Evolutionary conservation across 345 rosid species (phyloP).

Genomic region (Syzygium oleosum): DNA sequence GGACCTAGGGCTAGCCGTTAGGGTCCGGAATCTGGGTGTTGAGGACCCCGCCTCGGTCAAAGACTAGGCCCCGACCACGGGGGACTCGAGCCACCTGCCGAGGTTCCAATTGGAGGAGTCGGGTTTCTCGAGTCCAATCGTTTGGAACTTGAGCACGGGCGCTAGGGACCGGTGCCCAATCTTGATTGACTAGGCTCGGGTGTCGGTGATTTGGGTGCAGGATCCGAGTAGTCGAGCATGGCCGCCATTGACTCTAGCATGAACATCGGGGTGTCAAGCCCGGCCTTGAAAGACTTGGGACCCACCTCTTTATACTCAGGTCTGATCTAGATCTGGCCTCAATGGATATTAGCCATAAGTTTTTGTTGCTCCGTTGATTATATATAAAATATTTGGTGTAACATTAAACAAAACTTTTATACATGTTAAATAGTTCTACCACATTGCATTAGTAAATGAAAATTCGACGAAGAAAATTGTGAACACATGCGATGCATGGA

Average conservation of each 20-base stretch:
- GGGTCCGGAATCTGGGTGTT: fast-evolving
- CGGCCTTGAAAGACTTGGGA: background rate
- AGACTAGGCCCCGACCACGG: background rate
- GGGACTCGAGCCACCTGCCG: fast-evolving
- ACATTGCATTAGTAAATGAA: background rate
- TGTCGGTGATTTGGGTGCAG: fast-evolving
- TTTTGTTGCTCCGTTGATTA: background rate
- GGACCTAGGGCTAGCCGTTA: fast-evolving
- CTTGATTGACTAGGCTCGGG: fast-evolving
- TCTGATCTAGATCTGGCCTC: too few relatives aligned
- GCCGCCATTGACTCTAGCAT: fast-evolving
- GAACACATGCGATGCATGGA: fast-evolving
- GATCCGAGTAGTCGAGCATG: background rate
- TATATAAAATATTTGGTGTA: background rate
- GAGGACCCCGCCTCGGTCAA: background rate
- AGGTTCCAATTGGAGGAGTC: background rate
- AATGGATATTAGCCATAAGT: background rate
- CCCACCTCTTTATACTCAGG: background rate
- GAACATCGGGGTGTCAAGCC: background rate
- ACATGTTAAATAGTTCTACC: background rate
- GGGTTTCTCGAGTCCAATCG: fast-evolving
- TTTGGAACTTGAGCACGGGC: fast-evolving
- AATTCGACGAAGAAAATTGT: background rate
- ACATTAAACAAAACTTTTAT: background rate
- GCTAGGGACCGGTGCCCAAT: fast-evolving